A percentile compares a stretch with the other conserved stretches of the same genome.
phyloP scores from a whole-genome alignment of 2,329 filamentous ascomycete species.

The Sarocladiaceae sp. region DNA sequence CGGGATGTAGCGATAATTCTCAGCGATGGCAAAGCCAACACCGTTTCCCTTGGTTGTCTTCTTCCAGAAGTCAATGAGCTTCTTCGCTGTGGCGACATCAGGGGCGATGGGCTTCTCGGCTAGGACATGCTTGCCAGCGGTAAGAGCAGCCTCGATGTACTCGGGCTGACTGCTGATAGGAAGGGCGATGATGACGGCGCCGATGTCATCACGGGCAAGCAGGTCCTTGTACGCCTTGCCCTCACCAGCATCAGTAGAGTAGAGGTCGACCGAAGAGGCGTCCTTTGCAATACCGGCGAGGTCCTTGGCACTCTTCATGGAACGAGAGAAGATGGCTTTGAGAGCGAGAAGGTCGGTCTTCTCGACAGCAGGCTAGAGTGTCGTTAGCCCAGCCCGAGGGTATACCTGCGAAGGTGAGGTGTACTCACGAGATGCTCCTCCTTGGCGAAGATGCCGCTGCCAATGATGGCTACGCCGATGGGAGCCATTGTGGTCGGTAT shows the following conservation, averaged over 20 bases:
- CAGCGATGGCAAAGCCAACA: conserved; percentile 55
- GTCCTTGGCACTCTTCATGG: conserved; percentile 47
- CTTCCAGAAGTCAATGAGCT: conserved; percentile 31
- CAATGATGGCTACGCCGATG: conserved; percentile 53
- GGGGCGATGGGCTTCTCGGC: conserved; percentile 64
- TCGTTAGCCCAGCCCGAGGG: conserved; percentile 12
- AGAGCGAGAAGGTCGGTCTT: conserved; percentile 43
- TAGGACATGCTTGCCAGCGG: conserved; percentile 64
- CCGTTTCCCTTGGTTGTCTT: conserved; percentile 18
- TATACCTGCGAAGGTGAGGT: conserved; percentile 9
- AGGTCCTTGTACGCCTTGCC: conserved; percentile 44
- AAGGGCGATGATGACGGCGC: conserved; percentile 51
- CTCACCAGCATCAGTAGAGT: conserved; percentile 47
- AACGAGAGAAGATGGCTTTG: conserved; percentile 62
- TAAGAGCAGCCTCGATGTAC: conserved; percentile 51
- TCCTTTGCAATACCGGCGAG: conserved; percentile 24
- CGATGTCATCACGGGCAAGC: conserved; percentile 46
- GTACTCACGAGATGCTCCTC: conserved; percentile 47
- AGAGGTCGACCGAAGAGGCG: conserved; percentile 35
- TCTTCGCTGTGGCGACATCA: conserved; percentile 40
- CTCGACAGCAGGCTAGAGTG: conserved; percentile 49
- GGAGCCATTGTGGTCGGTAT: conserved; percentile 24
- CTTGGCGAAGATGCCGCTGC: conserved; percentile 56
- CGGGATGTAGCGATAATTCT: conserved; percentile 64
- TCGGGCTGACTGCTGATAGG: conserved; percentile 56